phyloP scores from a whole-genome alignment of 805 yeast species.

The Cyberlindnera suaveolens region DNA sequence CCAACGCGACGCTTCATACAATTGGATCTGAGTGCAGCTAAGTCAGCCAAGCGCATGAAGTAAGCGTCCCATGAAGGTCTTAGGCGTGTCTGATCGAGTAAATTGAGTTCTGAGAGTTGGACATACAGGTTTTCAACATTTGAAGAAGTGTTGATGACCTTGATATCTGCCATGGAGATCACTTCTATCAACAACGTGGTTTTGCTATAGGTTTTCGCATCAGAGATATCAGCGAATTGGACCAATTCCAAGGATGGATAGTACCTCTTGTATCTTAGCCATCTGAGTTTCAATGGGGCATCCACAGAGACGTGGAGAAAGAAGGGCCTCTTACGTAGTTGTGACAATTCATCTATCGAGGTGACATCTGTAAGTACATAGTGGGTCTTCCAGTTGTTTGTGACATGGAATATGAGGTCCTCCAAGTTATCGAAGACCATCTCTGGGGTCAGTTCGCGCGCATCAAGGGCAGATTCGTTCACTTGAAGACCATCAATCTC shows the following conservation, averaged over 20 bases:
- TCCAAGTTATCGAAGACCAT: conserved; percentile 32
- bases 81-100: conserved; percentile 50
- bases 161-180: conserved; percentile 44
- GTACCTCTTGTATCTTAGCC: conserved; percentile 22
- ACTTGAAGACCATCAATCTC: conserved; percentile 14
- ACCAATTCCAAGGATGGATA: conserved; percentile 19
- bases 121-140: conserved; percentile 31
- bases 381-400: conserved; percentile 57
- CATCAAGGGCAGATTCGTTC: conserved; percentile 7
- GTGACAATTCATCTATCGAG: conserved; percentile 35
- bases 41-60: conserved; percentile 87
- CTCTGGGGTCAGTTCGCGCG: conserved; percentile 17
- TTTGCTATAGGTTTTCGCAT: conserved; percentile 25
- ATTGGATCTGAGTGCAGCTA: conserved; percentile 88
- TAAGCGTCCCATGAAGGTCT: conserved; percentile 96
- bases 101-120: conserved; percentile 34
- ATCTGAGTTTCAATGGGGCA: conserved; percentile 55
- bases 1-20: conserved; percentile 98
- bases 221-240: conserved; percentile 36
- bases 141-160: conserved; percentile 45
- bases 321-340: conserved; percentile 66
- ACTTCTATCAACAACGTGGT: conserved; percentile 32
- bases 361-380: conserved; percentile 52
- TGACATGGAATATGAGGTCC: conserved; percentile 52
- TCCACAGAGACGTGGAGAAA: conserved; percentile 75